phyloP scores from a whole-genome alignment of 75 land plant species.

The Pinus albicaulis region DNA sequence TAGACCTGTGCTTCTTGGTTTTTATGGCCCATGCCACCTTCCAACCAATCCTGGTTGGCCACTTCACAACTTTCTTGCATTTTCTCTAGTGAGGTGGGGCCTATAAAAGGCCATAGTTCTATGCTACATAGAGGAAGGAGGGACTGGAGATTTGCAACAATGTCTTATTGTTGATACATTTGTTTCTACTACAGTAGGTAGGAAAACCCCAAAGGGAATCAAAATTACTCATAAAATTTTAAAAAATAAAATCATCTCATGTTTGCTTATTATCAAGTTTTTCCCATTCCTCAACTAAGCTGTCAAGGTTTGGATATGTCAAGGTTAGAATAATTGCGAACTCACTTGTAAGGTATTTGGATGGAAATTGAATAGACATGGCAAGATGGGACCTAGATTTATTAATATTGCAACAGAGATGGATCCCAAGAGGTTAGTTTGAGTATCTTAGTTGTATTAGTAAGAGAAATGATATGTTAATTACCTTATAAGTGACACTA shows the following conservation, averaged over 20 bases:
- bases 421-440: conserved; percentile 90
- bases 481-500: too few species aligned
- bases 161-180: conserved; percentile 76
- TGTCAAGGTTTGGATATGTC: neutral
- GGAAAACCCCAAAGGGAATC: conserved; percentile 36
- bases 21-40: conserved; percentile 93
- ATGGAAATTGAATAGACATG: conserved; percentile 62
- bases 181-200: conserved; percentile 51
- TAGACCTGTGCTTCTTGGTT: conserved; percentile 92
- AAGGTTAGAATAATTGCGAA: conserved; percentile 54
- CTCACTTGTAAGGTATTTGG: conserved; percentile 65
- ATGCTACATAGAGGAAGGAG: conserved; percentile 87
- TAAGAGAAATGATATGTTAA: too few species aligned
- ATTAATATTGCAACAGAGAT: conserved; percentile 76
- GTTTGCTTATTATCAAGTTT: neutral
- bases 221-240: conserved; percentile 10
- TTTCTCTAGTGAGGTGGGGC: conserved; percentile 71
- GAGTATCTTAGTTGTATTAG: too few species aligned
- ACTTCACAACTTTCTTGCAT: conserved; percentile 80
- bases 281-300: neutral
- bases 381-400: conserved; percentile 33
- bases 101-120: conserved; percentile 49
- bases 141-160: conserved; percentile 63
- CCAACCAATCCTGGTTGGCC: conserved; percentile 98
- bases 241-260: neutral